Conservation (phyloP, 2,329 filamentous ascomycete species). For the Sphaerulina musiva region DNA sequence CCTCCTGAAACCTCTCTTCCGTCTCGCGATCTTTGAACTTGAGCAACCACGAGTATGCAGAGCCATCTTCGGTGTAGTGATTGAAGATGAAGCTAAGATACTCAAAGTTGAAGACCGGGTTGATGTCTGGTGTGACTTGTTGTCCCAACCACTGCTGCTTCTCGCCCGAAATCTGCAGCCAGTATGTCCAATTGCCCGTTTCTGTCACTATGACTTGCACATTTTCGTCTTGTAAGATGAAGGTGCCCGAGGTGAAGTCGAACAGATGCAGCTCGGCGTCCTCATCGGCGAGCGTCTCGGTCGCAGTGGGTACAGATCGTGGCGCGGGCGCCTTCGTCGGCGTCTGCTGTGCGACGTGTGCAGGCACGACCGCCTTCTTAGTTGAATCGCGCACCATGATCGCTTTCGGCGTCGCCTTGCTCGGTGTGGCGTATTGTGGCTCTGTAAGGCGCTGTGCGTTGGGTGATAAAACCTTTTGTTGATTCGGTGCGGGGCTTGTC, state of each 20-base stretch:
- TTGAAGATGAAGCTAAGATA: conserved; percentile 99
- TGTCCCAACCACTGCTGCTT: conserved; percentile 82
- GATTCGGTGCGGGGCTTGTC: conserved; percentile 40
- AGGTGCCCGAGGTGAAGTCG: conserved; percentile 80
- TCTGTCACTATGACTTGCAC: conserved; percentile 78
- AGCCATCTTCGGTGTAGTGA: conserved; percentile 80
- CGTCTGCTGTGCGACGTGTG: conserved; percentile 36
- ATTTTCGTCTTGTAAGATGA: conserved; percentile 68
- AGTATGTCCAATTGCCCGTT: conserved; percentile 88
- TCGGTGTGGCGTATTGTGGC: conserved; percentile 23
- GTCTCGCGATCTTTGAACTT: conserved; percentile 79
- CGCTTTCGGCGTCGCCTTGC: conserved; percentile 20
- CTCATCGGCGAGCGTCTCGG: conserved; percentile 68
- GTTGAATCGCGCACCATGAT: conserved; percentile 29
- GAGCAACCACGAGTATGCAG: conserved; percentile 90
- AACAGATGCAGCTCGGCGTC: conserved; percentile 85
- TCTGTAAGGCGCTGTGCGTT: conserved; percentile 27
- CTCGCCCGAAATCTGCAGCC: conserved; percentile 74
- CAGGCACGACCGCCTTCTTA: conserved; percentile 26
- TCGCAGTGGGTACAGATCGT: conserved; percentile 56
- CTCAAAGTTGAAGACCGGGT: conserved; percentile 98
- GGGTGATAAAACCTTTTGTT: conserved; percentile 20
- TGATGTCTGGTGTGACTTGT: conserved; percentile 80
- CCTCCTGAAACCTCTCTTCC: conserved; percentile 83
- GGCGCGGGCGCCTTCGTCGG: conserved; percentile 57